These are phyloP conservation scores for Lipomyces yamadae DNA, from an alignment of 805 yeast species.

Conservation along the genomic window DNA sequence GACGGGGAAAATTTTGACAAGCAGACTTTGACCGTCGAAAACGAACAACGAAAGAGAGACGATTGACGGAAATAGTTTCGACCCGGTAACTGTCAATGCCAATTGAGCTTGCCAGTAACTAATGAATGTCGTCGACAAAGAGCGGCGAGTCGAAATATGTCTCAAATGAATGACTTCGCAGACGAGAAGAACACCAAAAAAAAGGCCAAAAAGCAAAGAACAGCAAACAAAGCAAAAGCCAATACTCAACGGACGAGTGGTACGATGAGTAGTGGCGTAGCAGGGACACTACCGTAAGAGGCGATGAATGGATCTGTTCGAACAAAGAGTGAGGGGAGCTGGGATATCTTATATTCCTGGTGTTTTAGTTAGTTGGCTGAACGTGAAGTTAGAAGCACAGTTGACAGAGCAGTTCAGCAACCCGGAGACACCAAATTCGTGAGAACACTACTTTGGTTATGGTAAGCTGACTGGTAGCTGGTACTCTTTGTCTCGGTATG, in stretches of 20 bases:
- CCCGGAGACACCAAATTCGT: background rate
- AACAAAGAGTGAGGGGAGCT: background rate
- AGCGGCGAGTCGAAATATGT: background rate
- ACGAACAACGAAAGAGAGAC: background rate
- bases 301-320: background rate
- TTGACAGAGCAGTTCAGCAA: background rate
- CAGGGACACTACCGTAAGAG: background rate
- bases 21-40: no score
- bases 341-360: slow-evolving; percentile 4
- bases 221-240: slow-evolving; percentile 5
- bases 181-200: background rate
- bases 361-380: background rate
- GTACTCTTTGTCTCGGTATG: background rate
- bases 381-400: background rate
- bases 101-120: background rate
- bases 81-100: background rate
- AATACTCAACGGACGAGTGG: background rate
- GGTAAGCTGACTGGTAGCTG: background rate
- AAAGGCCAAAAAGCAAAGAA: background rate
- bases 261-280: background rate
- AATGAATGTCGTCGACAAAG: slow-evolving; percentile 1
- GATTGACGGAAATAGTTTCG: background rate
- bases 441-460: background rate
- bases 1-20: background rate
- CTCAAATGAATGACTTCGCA: slow-evolving; percentile 3